Evolutionary conservation across 352 stramenopile genomes (phyloP).

Genomic region (Phytophthora syringae): DNA sequence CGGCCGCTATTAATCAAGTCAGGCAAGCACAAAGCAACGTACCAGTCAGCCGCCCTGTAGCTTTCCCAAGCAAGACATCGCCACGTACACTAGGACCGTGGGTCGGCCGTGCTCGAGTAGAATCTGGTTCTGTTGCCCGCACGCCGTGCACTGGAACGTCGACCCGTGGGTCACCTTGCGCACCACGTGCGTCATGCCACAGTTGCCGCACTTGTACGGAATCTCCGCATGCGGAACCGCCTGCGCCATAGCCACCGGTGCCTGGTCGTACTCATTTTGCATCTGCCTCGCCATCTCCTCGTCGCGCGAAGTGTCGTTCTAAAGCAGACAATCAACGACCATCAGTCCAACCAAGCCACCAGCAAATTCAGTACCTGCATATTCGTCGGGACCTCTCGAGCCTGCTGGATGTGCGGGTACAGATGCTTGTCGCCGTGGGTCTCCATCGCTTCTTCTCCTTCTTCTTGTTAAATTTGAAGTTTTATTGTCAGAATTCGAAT

Average conservation of each 20-base stretch:
- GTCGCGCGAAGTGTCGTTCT: slow-evolving; percentile 51
- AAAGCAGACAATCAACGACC: not conserved
- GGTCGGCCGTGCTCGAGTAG: slow-evolving; percentile 44
- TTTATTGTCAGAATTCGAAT: slow-evolving; percentile 16
- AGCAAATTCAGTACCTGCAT: slow-evolving; percentile 19
- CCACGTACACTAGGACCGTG: slow-evolving; percentile 59
- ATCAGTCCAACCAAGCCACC: not conserved
- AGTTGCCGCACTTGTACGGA: slow-evolving; percentile 73
- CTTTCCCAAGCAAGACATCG: not conserved
- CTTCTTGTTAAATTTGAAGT: not conserved
- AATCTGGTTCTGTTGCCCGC: slow-evolving; percentile 70
- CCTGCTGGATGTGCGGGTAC: slow-evolving; percentile 26
- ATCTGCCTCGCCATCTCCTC: slow-evolving; percentile 62
- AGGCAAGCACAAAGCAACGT: not conserved
- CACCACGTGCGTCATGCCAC: slow-evolving; percentile 65
- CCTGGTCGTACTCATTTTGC: slow-evolving; percentile 59
- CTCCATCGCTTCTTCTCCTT: slow-evolving; percentile 14
- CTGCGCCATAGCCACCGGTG: slow-evolving; percentile 46
- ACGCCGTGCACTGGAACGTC: slow-evolving; percentile 66
- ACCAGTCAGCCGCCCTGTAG: not conserved
- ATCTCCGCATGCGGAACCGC: slow-evolving; percentile 42
- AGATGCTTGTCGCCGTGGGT: slow-evolving; percentile 27
- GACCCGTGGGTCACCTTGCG: slow-evolving; percentile 61
- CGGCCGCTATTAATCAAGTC: slow-evolving; percentile 23
- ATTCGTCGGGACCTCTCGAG: slow-evolving; percentile 19